Evolutionary conservation across 1,139 yeast species (phyloP), one percentile per base, ranked within the genome.

Genomic region (Saccharomycopsis crataegensis): DNA sequence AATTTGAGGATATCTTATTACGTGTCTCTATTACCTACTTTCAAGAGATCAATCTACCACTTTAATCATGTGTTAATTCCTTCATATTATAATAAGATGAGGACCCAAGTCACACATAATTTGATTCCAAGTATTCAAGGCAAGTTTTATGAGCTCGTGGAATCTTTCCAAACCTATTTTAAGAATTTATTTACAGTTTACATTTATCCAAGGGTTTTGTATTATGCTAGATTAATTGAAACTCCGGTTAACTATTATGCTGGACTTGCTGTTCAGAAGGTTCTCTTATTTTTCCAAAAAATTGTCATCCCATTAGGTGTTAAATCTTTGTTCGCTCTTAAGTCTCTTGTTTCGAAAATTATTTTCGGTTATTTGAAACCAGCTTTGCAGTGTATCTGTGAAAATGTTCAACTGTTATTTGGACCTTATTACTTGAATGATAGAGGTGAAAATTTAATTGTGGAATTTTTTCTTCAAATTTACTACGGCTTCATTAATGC

Each of bases 11-110:
- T 52, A 11, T n/a, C 16, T 16, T 43, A 43, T 22, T 47, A 49
- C 33, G 38, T 28, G 11, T 22, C 43, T 5, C n/a, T 44, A 32
- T 6, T 44, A 5, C 55, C 55, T 37, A 45, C 32, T 6, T 11
- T 46, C 8, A 54, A 54, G 31, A 43, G 32, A 28, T 28, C 34
- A 6, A 40, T 48, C n/a, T 38, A 43, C 31, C 41, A 40, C 12
- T 17, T 51, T 6, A 48, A 42, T 11, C 45, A 47, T 40, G 54
- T 50, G 14, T 8, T 36, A 16, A 34, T 50, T 38, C 57, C 57
- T 16, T 11, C 11, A 5, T 36, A 33, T 34, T 54, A 50, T 28
- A 4, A 22, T 22, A 22, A 36, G 11, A 17, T n/a, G 8, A 8
- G 12, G 14, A 12, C 4, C 3, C 16, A 37, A n/a, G n/a, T 37